Evolutionary conservation across 2,329 filamentous ascomycete species (phyloP), one percentile per base, ranked within the genome.

Genomic region (Teratosphaeria destructans): DNA sequence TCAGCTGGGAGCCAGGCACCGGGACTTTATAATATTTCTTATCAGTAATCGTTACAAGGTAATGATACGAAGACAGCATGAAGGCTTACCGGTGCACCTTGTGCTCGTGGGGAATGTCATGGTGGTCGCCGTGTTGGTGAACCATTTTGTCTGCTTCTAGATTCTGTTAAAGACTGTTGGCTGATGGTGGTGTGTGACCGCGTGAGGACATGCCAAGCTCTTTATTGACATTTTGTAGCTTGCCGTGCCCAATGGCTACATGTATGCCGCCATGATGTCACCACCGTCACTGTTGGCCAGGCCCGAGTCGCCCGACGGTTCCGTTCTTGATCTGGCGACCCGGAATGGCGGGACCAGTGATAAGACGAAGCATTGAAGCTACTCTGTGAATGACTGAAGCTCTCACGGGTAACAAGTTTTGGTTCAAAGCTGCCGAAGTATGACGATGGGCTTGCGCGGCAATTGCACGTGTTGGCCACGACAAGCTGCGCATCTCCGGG

Each of bases 1-100:
- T 88, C 84, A 2, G 81, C 74, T 2, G 85, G 85, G 32, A 88
- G 78, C 86, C 85, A 89, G 43, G 75, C 74, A 8, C 84, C 83
- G 1, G 76, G 71, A 67, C 81, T 83, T 55, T 59, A 57, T 27
- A 0, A 12, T 49, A 55, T 62, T 23, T 55, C 7, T 5, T 16
- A 34, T 55, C 19, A 54, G 34, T 29, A 16, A 14, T 55, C 23
- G 32, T 16, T 56, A 47, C 14, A 29, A 1, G 39, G 12, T 39
- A 39, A 12, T 54, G 37, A 26, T 8, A 56, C 63, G 16, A 57
- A 54, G 37, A 11, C 7, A 52, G 19, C 14, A 43, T 49, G 16
- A 10, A 49, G 3, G 16, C 75, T 68, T 68, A 82, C 80, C 75
- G 78, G 65, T 77, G 65, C 47, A 80, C 67, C 54, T 73, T 74